Conservation (phyloP, 1,284 basidiomycete species). For the Apiotrichum gracile region DNA sequence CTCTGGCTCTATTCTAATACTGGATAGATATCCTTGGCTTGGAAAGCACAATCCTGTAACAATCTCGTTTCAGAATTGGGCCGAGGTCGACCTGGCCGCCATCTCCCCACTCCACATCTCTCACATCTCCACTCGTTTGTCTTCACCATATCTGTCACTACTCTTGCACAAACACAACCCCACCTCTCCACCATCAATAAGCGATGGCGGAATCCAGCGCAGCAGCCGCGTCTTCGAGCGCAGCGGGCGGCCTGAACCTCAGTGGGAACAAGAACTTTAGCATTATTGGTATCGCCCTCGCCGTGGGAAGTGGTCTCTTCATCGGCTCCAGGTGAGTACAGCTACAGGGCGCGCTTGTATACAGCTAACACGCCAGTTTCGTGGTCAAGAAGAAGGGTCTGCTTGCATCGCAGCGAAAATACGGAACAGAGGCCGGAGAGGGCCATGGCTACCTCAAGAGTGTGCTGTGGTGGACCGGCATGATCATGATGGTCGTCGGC, state of each 20-base stretch:
- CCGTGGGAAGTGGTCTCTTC: constrained; percentile 74
- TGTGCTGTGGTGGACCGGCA: constrained; percentile 69
- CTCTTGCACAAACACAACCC: too few species aligned
- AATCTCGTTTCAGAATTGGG: too few species aligned
- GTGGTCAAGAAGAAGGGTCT: constrained; percentile 91
- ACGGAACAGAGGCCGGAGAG: constrained; percentile 67
- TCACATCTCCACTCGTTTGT: too few species aligned
- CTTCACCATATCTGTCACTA: too few species aligned
- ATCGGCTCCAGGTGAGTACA: constrained; percentile 74
- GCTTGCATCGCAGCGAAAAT: constrained; percentile 50
- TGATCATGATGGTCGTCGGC: constrained; percentile 45
- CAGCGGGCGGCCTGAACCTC: neutral
- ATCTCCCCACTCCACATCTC: too few species aligned
- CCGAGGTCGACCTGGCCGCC: too few species aligned
- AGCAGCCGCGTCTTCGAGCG: too few species aligned
- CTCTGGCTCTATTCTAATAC: too few species aligned
- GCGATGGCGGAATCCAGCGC: neutral
- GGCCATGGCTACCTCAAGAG: constrained; percentile 87
- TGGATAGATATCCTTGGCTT: too few species aligned
- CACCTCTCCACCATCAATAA: neutral
- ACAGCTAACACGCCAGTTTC: constrained; percentile 22
- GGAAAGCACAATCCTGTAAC: too few species aligned
- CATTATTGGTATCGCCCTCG: constrained; percentile 63
- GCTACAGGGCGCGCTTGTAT: neutral
- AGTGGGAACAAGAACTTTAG: constrained; percentile 42